Evolutionary conservation across 202 grass and related monocot genomes (phyloP).

Genomic region (Sporobolus alterniflorus): DNA sequence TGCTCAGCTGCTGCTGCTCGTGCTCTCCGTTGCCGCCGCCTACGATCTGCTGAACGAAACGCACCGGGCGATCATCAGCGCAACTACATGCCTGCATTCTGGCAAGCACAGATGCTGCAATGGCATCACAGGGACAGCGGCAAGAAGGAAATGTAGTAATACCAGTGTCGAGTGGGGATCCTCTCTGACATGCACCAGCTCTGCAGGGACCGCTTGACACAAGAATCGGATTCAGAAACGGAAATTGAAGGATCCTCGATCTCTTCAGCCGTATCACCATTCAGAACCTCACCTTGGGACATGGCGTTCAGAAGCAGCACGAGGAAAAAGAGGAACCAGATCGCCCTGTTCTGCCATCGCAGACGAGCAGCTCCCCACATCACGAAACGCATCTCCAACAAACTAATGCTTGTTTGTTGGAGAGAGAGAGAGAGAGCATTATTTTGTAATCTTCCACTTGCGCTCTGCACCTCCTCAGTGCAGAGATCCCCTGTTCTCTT

Average conservation of each 20-base stretch:
- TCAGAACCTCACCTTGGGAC: constrained; percentile 1
- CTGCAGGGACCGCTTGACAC: neutral
- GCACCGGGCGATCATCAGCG: neutral
- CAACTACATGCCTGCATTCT: neutral
- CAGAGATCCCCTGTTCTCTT: neutral
- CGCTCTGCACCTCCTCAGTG: neutral
- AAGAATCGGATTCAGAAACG: neutral
- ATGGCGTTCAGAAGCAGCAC: neutral
- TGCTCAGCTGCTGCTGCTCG: neutral
- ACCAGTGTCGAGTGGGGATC: neutral
- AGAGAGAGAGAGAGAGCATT: too few species aligned
- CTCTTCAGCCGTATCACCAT: neutral
- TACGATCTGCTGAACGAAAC: neutral
- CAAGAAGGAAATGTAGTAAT: neutral
- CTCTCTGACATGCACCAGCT: neutral
- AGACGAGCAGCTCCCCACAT: constrained; percentile 27
- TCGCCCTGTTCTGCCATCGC: neutral
- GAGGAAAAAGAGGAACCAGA: neutral
- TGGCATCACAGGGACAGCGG: neutral
- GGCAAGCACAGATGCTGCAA: neutral
- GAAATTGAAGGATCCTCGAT: neutral
- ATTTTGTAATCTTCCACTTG: neutral
- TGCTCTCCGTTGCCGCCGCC: neutral
- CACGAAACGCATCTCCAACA: neutral
- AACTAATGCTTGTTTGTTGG: too few species aligned